A percentile compares a stretch with the other conserved stretches of the same genome.
These are phyloP conservation scores for Carex parvula DNA, from an alignment of 176 grass and related monocot species.

Conservation along the genomic window DNA sequence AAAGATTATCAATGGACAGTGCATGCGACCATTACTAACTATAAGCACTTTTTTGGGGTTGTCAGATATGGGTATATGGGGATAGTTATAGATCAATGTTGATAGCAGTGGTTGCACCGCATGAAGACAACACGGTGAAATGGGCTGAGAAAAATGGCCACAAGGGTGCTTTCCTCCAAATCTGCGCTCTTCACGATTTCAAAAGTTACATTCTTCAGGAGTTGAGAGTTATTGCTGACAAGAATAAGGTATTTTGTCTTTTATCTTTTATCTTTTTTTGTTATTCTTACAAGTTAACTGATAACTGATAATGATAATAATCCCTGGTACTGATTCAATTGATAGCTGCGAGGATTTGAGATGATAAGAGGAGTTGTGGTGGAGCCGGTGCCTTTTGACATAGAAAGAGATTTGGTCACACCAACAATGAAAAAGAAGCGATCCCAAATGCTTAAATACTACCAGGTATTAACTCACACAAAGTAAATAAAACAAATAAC, in stretches of 20 bases:
- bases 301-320: neutral
- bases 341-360: slow-evolving; percentile 87
- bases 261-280: neutral
- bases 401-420: slow-evolving; percentile 91
- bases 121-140: slow-evolving; percentile 72
- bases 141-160: slow-evolving; percentile 77
- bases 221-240: slow-evolving; percentile 56
- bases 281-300: neutral
- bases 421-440: slow-evolving; percentile 97
- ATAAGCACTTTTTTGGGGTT: neutral
- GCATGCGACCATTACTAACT: neutral
- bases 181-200: slow-evolving; percentile 62
- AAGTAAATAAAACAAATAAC: neutral
- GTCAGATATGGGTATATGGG: slow-evolving; percentile 92
- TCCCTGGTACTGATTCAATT: neutral
- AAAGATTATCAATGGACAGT: no score
- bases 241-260: slow-evolving; percentile 65
- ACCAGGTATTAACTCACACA: slow-evolving; percentile 48
- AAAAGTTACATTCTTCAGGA: slow-evolving; percentile 72
- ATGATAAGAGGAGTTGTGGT: slow-evolving; percentile 67
- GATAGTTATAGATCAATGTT: slow-evolving; percentile 86
- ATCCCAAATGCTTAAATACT: slow-evolving; percentile 74
- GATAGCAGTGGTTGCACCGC: slow-evolving; percentile 73
- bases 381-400: slow-evolving; percentile 81
- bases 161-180: slow-evolving; percentile 50